Evolutionary conservation across 805 yeast genomes (phyloP).

Genomic region (Candida mattraensis): DNA sequence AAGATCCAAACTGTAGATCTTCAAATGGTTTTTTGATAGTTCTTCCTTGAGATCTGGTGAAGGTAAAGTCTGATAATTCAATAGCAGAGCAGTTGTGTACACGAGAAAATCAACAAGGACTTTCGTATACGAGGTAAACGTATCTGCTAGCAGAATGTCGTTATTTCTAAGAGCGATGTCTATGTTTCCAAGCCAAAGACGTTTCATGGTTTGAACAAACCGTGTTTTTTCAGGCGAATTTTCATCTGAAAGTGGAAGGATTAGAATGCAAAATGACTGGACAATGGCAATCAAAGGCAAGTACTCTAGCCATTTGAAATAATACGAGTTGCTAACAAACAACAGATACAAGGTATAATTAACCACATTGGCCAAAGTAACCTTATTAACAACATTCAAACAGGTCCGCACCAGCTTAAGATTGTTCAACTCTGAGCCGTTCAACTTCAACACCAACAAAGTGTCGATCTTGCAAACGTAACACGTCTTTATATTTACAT

Average conservation of each 20-base stretch:
- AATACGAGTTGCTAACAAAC: constrained; percentile 22
- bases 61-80: constrained; percentile 38
- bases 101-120: constrained; percentile 71
- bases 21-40: constrained; percentile 33
- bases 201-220: constrained; percentile 46
- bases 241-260: constrained; percentile 33
- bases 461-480: constrained; percentile 44
- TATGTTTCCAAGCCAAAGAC: constrained; percentile 60
- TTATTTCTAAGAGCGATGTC: constrained; percentile 63
- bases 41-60: constrained; percentile 20
- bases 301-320: constrained; percentile 31
- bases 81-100: constrained; percentile 47
- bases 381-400: constrained; percentile 18
- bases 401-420: constrained; percentile 17
- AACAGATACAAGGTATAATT: constrained; percentile 32
- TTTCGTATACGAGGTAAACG: constrained; percentile 77
- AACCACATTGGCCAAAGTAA: constrained; percentile 26
- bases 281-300: constrained; percentile 41
- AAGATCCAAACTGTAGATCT: constrained; percentile 31
- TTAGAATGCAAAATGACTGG: constrained; percentile 34
- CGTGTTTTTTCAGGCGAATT: constrained; percentile 40
- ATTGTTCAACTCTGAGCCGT: constrained; percentile 23
- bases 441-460: constrained; percentile 38
- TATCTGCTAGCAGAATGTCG: constrained; percentile 82
- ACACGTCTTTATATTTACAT: constrained; percentile 41